A percentile compares a stretch with the other conserved stretches of the same genome.
Evolutionary conservation across 1,139 yeast species (phyloP).

Genomic region (Debaryomycetaceae sp.): DNA sequence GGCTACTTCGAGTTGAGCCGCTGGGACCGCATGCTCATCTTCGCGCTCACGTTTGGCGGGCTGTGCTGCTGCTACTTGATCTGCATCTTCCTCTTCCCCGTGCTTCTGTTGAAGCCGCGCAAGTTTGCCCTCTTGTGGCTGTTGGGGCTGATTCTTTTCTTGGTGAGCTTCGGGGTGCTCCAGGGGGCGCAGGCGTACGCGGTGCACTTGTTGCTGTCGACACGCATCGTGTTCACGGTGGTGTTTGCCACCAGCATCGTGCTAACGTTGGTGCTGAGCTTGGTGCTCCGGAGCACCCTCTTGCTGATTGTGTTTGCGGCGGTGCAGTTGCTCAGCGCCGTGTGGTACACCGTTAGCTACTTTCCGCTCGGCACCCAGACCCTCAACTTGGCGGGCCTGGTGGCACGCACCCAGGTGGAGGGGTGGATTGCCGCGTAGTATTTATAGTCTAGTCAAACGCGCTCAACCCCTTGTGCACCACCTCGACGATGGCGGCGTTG

Average conservation of each 20-base stretch:
- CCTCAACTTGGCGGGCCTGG: conserved; percentile 46
- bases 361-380: conserved; percentile 62
- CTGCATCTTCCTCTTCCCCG: conserved; percentile 54
- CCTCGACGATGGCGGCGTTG: conserved; percentile 42
- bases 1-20: conserved; percentile 48
- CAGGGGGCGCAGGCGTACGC: conserved; percentile 51
- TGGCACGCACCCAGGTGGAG: conserved; percentile 57
- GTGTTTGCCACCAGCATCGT: conserved; percentile 46
- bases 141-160: conserved; percentile 53
- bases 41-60: conserved; percentile 53
- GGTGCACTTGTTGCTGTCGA: conserved; percentile 45
- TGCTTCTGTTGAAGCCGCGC: conserved; percentile 50
- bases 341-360: conserved; percentile 59
- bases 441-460: conserved; percentile 2
- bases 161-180: conserved; percentile 53
- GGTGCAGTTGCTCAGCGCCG: conserved; percentile 46
- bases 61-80: conserved; percentile 50
- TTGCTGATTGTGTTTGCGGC: conserved; percentile 49
- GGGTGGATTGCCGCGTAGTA: conserved; percentile 47
- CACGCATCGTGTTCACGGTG: conserved; percentile 49
- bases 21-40: conserved; percentile 57
- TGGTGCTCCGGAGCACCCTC: conserved; percentile 43
- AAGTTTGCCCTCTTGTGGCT: conserved; percentile 63
- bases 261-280: conserved; percentile 44
- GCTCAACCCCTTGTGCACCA: conserved; percentile 38